Evolutionary conservation across 176 grass and related monocot genomes (phyloP), one percentile per base, ranked within the genome.

Genomic region (Saccharum spontaneum): DNA sequence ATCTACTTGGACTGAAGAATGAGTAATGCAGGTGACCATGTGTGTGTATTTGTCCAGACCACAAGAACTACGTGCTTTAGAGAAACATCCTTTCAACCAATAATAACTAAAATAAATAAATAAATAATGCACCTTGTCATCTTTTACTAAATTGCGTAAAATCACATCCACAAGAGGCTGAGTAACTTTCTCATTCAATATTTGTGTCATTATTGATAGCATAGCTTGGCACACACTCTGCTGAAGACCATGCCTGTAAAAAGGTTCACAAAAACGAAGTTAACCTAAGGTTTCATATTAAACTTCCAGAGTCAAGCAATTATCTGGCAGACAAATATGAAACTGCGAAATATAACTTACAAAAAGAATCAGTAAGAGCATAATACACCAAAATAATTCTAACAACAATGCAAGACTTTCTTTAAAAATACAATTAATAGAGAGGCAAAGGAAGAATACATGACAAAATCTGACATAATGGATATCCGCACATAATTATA

Each of bases 141-240:
- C 91, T 77, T 93, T 95, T 82, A 95, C 83, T 78, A 98, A 82
- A 81, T 98, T 95, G 71, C 69, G 87, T 52, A 95, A 82, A 84
- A 98, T 92, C 82, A 94, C 76, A 87, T 95, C 89, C 61, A 95
- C 62, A 75, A 98, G 70, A 89, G 93, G 59, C 38, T 92, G 96
- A 68, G 89, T 89, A 85, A 90, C 87, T 90, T 92, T 92, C 83
- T 95, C 96, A 79, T 95, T 85, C 82, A 95, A 85, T 80, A 98
- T 86, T 79, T 94, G 86, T 6, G 75, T 89, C 93, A 94, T 85
- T 88, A 95, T 90, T 37, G 96, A 95, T 66, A 89, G 65, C 89
- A 98, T 92, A 87, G 91, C 87, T 48, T 98, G 91, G 86, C 69
- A 77, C 30, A 92, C 77, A 83, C 87, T 94, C 69, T 84, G 88